Evolutionary conservation across 495 filamentous ascomycete genomes (phyloP).

Genomic region (Saxophila tyrrhenica): DNA sequence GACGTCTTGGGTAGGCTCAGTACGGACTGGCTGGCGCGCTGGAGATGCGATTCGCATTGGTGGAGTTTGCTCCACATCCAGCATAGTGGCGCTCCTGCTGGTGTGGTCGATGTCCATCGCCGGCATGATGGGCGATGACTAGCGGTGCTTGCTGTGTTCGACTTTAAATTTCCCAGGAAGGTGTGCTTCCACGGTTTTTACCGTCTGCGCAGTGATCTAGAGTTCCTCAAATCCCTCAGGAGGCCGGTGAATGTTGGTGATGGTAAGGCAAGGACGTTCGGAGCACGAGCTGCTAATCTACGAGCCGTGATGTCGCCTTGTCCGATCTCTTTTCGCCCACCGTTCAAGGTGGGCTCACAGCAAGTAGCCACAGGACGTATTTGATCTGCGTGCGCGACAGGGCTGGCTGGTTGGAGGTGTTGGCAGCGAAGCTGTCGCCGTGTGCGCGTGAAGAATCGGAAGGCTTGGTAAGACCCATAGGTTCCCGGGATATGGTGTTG

Average conservation of each 20-base stretch:
- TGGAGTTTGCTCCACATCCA: constrained; percentile 15
- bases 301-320: too few species aligned
- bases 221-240: too few species aligned
- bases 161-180: neutral
- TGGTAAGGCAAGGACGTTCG: too few species aligned
- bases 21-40: constrained; percentile 8
- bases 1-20: constrained; percentile 1
- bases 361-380: constrained; percentile 35
- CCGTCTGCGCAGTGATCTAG: too few species aligned
- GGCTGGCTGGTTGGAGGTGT: constrained; percentile 1
- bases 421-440: constrained; percentile 1
- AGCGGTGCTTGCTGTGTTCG: neutral
- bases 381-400: constrained; percentile 26
- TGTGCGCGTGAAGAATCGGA: constrained; percentile 6
- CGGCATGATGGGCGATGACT: constrained; percentile 3
- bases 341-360: constrained; percentile 36
- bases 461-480: constrained; percentile 9
- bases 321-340: constrained; percentile 38
- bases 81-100: neutral
- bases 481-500: too few species aligned
- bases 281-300: too few species aligned
- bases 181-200: neutral
- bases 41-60: constrained; percentile 21
- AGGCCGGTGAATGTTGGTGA: too few species aligned
- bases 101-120: constrained; percentile 12